Evolutionary conservation across 163 green algal genomes (phyloP).

Genomic region (Chlamydomonas reinhardtii): DNA sequence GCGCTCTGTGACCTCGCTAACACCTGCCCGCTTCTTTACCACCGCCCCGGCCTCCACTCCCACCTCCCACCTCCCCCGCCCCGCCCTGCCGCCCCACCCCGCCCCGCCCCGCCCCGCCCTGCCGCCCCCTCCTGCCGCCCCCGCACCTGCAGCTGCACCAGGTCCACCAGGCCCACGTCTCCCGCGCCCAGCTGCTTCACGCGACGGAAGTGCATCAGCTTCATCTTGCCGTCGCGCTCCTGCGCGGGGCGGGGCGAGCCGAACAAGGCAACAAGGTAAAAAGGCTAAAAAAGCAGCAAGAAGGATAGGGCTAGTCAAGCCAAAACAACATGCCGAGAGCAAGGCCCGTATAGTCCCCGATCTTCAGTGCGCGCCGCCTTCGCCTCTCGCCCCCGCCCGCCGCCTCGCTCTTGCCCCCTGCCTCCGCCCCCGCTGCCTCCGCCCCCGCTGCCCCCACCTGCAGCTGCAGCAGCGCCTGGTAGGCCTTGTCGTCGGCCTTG

Average conservation of each 20-base stretch:
- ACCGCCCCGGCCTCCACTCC: no score
- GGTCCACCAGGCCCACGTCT: conserved; percentile 96
- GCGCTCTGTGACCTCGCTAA: no score
- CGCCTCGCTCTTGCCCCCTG: no score
- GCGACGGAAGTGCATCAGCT: conserved; percentile 87
- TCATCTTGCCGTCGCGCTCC: conserved; percentile 74
- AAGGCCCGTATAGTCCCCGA: no score
- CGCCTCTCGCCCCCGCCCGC: no score
- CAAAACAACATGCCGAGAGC: no score
- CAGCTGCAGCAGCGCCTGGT: conserved; percentile 66
- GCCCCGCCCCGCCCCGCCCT: neutral
- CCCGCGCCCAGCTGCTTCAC: conserved; percentile 94
- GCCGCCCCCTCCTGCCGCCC: neutral
- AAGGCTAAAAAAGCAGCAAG: no score
- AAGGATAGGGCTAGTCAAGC: no score
- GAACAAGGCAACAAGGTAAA: no score
- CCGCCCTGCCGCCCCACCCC: neutral
- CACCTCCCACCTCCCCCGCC: no score
- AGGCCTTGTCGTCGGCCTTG: conserved; percentile 75
- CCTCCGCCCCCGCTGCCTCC: neutral
- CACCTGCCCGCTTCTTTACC: no score
- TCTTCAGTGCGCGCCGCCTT: no score
- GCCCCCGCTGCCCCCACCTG: neutral
- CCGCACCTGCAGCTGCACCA: conserved; percentile 85
- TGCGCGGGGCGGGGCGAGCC: neutral